Evolutionary conservation across 768 basidiomycete genomes (phyloP).

Genomic region (Rhizopogon rudus): DNA sequence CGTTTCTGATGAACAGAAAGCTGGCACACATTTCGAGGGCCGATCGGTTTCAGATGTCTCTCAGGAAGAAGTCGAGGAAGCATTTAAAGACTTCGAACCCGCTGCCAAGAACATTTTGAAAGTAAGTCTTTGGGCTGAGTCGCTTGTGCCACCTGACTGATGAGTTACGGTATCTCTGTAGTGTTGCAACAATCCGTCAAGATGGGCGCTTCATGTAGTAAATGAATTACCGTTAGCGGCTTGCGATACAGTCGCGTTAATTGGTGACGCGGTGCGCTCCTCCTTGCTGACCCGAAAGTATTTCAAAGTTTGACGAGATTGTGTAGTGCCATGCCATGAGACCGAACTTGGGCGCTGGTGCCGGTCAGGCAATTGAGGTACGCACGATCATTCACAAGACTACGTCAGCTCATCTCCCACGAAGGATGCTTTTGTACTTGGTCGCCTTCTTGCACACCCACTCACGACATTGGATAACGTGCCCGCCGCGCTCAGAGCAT

Average conservation of each 20-base stretch:
- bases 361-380: too few relatives aligned
- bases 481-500: too few relatives aligned
- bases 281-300: background rate
- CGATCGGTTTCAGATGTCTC: conserved; percentile 19
- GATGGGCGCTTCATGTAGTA: conserved; percentile 39
- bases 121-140: conserved; percentile 7
- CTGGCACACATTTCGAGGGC: conserved; percentile 23
- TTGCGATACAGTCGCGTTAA: conserved; percentile 33
- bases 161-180: conserved; percentile 5
- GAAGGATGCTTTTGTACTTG: too few relatives aligned
- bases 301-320: background rate
- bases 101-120: conserved; percentile 23
- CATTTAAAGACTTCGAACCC: conserved; percentile 29
- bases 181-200: conserved; percentile 29
- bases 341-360: too few relatives aligned
- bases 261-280: conserved; percentile 40
- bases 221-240: conserved; percentile 32
- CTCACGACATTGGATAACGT: too few relatives aligned
- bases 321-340: background rate
- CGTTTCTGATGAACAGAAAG: conserved; percentile 19
- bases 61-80: conserved; percentile 23
- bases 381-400: too few relatives aligned
- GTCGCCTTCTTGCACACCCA: too few relatives aligned
- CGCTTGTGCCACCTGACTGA: conserved; percentile 3
- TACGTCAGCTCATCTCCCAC: too few relatives aligned